Evolutionary conservation across 495 filamentous ascomycete genomes (phyloP).

Genomic region (Chaetomidium leptoderma): DNA sequence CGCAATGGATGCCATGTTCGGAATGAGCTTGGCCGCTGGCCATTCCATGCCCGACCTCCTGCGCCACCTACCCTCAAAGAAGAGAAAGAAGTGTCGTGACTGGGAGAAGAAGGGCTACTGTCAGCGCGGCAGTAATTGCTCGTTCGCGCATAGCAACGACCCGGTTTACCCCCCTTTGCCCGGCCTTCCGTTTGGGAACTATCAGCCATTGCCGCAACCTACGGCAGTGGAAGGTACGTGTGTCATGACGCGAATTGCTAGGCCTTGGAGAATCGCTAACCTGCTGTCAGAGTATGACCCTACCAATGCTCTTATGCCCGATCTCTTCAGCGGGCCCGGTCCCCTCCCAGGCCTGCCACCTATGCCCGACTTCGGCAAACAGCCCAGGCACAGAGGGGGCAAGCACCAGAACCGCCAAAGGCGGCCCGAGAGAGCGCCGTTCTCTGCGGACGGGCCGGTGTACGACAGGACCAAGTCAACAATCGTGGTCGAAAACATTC

Average conservation of each 20-base stretch:
- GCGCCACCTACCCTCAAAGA: conserved; percentile 38
- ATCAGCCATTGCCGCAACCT: conserved; percentile 12
- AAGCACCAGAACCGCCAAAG: conserved; percentile 25
- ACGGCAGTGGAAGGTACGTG: conserved; percentile 38
- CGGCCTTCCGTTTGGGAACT: not conserved
- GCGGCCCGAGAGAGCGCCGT: conserved; percentile 48
- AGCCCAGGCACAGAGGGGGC: conserved; percentile 17
- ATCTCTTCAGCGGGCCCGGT: conserved; percentile 3
- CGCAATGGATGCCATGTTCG: conserved; percentile 61
- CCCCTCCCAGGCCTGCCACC: conserved; percentile 8
- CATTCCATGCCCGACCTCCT: conserved; percentile 56
- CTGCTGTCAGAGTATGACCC: conserved; percentile 74
- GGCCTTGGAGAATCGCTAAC: conserved; percentile 11
- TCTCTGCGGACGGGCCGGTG: conserved; percentile 72
- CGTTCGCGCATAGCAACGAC: conserved; percentile 68
- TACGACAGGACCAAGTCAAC: conserved; percentile 69
- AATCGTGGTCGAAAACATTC: conserved; percentile 90
- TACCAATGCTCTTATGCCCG: conserved; percentile 47
- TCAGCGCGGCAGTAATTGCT: conserved; percentile 64
- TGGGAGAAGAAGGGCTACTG: conserved; percentile 90
- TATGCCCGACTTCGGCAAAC: conserved; percentile 4
- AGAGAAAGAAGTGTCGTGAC: conserved; percentile 67
- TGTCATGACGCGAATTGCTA: not conserved
- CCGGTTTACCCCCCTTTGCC: conserved; percentile 15
- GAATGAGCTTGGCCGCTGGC: conserved; percentile 26